Evolutionary conservation across 108 stramenopile genomes (phyloP), one percentile per base, ranked within the genome.

Genomic region (Nannochloropsis oceanica): DNA sequence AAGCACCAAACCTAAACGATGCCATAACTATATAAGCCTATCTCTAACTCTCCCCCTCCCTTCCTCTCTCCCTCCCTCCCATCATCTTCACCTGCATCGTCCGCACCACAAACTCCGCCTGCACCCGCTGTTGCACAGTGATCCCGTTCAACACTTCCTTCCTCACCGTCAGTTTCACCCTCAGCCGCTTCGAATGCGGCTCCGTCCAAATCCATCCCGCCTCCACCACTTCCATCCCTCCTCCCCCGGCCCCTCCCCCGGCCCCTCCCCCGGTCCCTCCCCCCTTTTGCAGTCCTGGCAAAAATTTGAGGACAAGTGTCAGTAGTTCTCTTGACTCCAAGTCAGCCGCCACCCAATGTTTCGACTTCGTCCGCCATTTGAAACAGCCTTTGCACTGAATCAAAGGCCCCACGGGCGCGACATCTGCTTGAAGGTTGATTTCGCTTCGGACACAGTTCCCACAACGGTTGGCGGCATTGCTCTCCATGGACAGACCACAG

Each of bases 121-220:
- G 90, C 85, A 96, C 95, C n/a, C 93, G 87, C 87, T 99, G 97
- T 87, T 99, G 98, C 59, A 99, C 90, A 85, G 97, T 95, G 24
- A 96, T 96, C 27, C 97, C 95, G 25, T 83, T 88, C 79, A 90
- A 86, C 44, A 96, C 94, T 88, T 99, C 97, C 59, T 95, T 93
- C 85, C 97, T 97, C 34, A 99, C 91, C n/a, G 98, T 98, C 13
- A 99, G 84, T 42, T 87, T 87, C 42, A 88, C 80, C 91, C 97
- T 98, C 80, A 99, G 91, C 84, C 99, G 91, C 96, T 95, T 97
- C 44, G 94, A 94, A 90, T 99, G 98, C 0, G 98, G 97, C 89
- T 99, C 98, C 12, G 96, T 96, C 99, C 99, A 99, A 42, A 99
- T 93, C 96, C 97, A 99, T 27, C 87, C 93, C 14, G 99, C 99